Evolutionary conservation across 2,329 filamentous ascomycete genomes (phyloP).

Genomic region (Venturia asperata): DNA sequence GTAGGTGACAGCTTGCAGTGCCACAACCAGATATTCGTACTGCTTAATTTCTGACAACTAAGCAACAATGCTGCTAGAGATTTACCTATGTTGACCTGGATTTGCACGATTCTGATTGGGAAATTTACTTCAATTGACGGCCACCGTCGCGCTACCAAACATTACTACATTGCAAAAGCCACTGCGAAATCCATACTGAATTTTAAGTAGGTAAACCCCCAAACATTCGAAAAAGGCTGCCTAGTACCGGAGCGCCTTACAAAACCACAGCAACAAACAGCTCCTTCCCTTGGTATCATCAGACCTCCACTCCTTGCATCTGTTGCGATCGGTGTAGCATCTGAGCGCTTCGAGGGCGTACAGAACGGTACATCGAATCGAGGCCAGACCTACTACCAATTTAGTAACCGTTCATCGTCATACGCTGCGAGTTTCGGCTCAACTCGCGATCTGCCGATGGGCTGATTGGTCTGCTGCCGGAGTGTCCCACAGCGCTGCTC

Average conservation of each 20-base stretch:
- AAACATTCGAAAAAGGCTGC: neutral
- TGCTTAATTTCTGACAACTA: no score
- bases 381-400: slow-evolving; percentile 7
- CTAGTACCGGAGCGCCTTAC: slow-evolving; percentile 4
- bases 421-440: slow-evolving; percentile 92
- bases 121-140: no score
- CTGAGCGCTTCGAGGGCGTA: slow-evolving; percentile 2
- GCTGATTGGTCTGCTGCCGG: slow-evolving; percentile 86
- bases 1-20: no score
- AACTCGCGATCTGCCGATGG: slow-evolving; percentile 90
- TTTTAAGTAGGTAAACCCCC: neutral
- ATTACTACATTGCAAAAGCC: no score
- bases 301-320: slow-evolving; percentile 6
- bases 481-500: slow-evolving; percentile 77
- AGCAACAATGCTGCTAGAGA: no score
- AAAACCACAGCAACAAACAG: slow-evolving; percentile 9
- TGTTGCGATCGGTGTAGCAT: slow-evolving; percentile 10
- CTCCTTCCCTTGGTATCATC: slow-evolving; percentile 9
- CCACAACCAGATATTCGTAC: no score
- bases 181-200: no score
- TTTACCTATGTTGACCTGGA: no score
- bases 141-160: no score
- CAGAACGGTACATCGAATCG: slow-evolving; percentile 12
- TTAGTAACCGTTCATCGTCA: slow-evolving; percentile 99
- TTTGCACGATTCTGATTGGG: no score